Percentiles rank a stretch among this genome's conserved stretches.
These are phyloP conservation scores for Grigorovia jiainica DNA, from an alignment of 805 yeast genomes.

Conservation along the genomic window DNA sequence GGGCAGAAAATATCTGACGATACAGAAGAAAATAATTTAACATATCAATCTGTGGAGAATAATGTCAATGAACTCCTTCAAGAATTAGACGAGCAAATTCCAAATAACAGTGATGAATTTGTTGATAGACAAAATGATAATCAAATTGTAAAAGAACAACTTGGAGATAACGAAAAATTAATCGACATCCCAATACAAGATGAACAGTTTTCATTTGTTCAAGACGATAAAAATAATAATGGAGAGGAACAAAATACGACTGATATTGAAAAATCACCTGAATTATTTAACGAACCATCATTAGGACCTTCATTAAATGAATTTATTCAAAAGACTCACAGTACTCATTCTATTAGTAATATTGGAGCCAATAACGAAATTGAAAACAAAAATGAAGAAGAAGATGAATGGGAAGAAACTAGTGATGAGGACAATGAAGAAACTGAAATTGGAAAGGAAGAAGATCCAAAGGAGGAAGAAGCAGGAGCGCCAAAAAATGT, in stretches of 20 bases:
- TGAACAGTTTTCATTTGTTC: too few relatives aligned
- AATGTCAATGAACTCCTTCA: background rate
- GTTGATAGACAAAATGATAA: too few relatives aligned
- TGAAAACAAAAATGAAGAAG: background rate
- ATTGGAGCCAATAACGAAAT: background rate
- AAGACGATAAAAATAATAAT: background rate
- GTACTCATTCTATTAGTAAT: background rate
- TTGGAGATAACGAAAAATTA: too few relatives aligned
- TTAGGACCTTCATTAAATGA: background rate
- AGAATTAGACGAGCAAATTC: background rate
- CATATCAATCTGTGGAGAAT: too few relatives aligned
- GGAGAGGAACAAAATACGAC: background rate
- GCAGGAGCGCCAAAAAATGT: too few relatives aligned
- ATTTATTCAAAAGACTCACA: background rate
- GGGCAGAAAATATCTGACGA: too few relatives aligned
- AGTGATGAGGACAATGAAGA: conserved; percentile 1
- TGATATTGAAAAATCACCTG: background rate
- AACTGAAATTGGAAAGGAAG: background rate
- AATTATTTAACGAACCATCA: background rate
- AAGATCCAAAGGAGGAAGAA: background rate
- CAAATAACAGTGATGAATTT: background rate
- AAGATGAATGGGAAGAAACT: conserved; percentile 3
- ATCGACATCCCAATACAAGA: too few relatives aligned
- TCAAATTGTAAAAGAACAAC: too few relatives aligned
- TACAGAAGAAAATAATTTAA: too few relatives aligned